Base-by-base conservation (phyloP, 2,329 filamentous ascomycete genomes). In the Colletotrichum cordylinicola region DNA sequence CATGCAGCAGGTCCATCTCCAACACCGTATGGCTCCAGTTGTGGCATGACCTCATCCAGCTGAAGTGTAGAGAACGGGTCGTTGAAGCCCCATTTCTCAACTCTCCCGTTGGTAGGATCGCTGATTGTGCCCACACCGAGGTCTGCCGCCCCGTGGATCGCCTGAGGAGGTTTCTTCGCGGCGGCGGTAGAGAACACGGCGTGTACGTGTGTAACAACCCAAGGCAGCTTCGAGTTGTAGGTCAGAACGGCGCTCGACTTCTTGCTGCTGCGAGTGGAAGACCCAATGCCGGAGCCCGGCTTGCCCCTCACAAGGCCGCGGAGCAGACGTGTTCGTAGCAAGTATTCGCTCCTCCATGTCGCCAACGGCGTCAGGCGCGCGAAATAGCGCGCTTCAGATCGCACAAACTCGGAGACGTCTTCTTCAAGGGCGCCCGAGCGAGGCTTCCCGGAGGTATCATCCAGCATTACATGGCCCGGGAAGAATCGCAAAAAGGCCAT, bases 331-430 rank as follows among this genome's bases (percentile, higher is more conserved):
- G 96, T 98, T 62, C 97, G 91, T 72, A 98, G 86, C 64, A 98
- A 94, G 81, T 98, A 99, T 84, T 99, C 97, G 84, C 95, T 98
- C 79, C 96, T 92, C 96, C 97, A 98, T 10, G 96, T 97, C n/a
- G 96, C 94, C 77, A 96, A 86, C 5, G 93, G 90, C 12, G 95
- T 98, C 70, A 99, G 89, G 58, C 96, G 92, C 18, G 94, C 92
- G 81, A 98, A 99, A 78, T 92, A 91, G 60, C 96, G 94, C 79
- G 91, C 91, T 81, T 97, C 94, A 1, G 94, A 93, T 33, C 91
- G 91, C 60, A 96, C 87, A 70, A 83, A 84, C 80, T 91, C 92
- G 70, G 85, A 84, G 61, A 85, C 83, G 43, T 91, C 86, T 29
- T 87, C 84, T 27, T 88, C 86, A 79, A 86, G 86, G 2, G 85